Evolutionary conservation across 1,284 basidiomycete genomes (phyloP).

Genomic region (Moesziomyces sp.): DNA sequence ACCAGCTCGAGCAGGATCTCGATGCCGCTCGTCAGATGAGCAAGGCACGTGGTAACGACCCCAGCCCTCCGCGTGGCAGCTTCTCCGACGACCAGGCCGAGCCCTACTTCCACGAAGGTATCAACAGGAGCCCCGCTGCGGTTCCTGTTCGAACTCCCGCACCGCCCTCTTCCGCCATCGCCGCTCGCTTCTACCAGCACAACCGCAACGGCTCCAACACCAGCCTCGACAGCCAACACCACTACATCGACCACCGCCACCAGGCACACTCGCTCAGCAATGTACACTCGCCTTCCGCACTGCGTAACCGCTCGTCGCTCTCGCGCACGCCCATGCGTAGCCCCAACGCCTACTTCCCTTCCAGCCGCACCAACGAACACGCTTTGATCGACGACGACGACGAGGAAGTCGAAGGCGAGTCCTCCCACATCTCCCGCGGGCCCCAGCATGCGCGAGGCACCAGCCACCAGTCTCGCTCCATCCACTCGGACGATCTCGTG

Average conservation of each 20-base stretch:
- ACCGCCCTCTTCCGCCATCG: slow-evolving; percentile 28
- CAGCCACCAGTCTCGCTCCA: slow-evolving; percentile 28
- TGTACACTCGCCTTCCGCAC: slow-evolving; percentile 54
- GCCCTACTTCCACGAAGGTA: slow-evolving; percentile 45
- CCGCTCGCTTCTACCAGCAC: slow-evolving; percentile 64
- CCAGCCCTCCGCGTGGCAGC: slow-evolving; percentile 35
- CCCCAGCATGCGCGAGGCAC: slow-evolving; percentile 13
- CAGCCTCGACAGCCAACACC: slow-evolving; percentile 62
- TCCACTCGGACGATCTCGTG: slow-evolving; percentile 8
- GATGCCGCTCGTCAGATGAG: slow-evolving; percentile 66
- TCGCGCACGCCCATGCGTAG: slow-evolving; percentile 42
- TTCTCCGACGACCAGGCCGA: slow-evolving; percentile 40
- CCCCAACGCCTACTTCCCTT: slow-evolving; percentile 37
- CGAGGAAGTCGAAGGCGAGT: slow-evolving; percentile 26
- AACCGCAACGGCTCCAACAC: slow-evolving; percentile 61
- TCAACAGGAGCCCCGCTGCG: slow-evolving; percentile 30
- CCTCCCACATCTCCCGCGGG: slow-evolving; percentile 44
- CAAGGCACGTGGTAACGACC: slow-evolving; percentile 49
- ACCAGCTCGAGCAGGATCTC: slow-evolving; percentile 63
- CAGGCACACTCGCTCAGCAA: slow-evolving; percentile 62
- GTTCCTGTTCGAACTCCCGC: slow-evolving; percentile 30
- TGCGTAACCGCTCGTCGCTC: slow-evolving; percentile 35
- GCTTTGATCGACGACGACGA: slow-evolving; percentile 46
- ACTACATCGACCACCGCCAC: slow-evolving; percentile 67
- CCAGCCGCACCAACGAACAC: slow-evolving; percentile 23